phyloP scores from a whole-genome alignment of 139 green algal genomes.

The Dunaliella sp. region DNA sequence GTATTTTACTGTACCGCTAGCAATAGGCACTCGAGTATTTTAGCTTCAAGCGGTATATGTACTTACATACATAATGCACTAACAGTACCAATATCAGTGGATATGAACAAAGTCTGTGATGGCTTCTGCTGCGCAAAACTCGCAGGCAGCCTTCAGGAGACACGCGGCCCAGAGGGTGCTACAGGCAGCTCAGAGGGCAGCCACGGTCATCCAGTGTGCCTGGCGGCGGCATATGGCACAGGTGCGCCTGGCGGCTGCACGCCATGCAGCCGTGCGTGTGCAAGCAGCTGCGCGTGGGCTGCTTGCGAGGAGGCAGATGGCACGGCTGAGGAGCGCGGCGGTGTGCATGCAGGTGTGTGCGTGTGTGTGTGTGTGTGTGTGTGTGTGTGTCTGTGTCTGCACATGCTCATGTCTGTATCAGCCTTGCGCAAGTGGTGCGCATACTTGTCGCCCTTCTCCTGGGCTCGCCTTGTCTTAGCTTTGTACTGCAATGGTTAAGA shows the following conservation, averaged over 20 bases:
- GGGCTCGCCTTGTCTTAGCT: no score
- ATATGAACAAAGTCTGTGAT: no score
- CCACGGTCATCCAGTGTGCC: not conserved
- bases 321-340: not conserved
- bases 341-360: not conserved
- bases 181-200: not conserved
- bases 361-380: not conserved
- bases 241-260: not conserved
- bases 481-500: no score
- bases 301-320: not conserved
- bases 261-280: conserved; percentile 4
- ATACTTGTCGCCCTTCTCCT: no score
- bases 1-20: no score
- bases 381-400: not conserved
- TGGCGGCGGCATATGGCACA: conserved; percentile 11
- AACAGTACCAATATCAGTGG: no score
- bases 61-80: no score
- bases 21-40: no score
- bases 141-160: conserved; percentile 22
- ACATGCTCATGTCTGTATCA: no score
- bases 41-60: no score
- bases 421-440: no score
- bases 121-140: no score
- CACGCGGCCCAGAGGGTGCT: not conserved
- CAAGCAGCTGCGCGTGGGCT: conserved; percentile 33